phyloP scores from a whole-genome alignment of 352 stramenopile genomes.

The Globisporangium abappressorium region DNA sequence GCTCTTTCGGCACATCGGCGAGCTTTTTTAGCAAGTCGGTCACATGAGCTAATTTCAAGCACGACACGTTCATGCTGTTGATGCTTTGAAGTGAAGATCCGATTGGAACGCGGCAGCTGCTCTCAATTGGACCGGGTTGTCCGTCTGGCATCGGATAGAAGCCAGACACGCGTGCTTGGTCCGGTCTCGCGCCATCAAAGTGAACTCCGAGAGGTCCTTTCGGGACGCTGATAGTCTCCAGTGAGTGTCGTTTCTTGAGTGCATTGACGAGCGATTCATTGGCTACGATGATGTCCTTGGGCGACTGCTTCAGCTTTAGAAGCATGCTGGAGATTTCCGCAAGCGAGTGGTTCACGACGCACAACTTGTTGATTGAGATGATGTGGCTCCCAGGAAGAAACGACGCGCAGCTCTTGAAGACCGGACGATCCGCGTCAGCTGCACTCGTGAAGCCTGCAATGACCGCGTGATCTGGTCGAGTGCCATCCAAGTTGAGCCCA shows the following conservation, averaged over 20 bases:
- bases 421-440: conserved; percentile 31
- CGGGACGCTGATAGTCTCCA: conserved; percentile 25
- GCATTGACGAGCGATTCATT: conserved; percentile 31
- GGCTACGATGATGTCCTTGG: conserved; percentile 44
- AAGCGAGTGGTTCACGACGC: conserved; percentile 48
- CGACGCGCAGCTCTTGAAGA: conserved; percentile 30
- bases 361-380: conserved; percentile 60
- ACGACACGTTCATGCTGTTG: conserved; percentile 60
- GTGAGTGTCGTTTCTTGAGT: conserved; percentile 17
- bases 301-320: conserved; percentile 33
- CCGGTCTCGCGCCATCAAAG: conserved; percentile 34
- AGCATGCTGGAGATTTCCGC: conserved; percentile 38
- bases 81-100: conserved; percentile 40
- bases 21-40: conserved; percentile 50
- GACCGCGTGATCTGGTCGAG: conserved; percentile 24
- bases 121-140: conserved; percentile 30
- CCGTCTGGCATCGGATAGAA: conserved; percentile 39
- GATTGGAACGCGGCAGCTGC: conserved; percentile 27
- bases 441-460: conserved; percentile 45
- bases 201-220: conserved; percentile 44
- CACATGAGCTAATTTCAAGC: conserved; percentile 32
- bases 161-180: conserved; percentile 31
- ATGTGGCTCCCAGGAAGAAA: conserved; percentile 56
- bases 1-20: conserved; percentile 31
- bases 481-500: conserved; percentile 47